These are phyloP conservation scores for Herpetospermum pedunculosum DNA, from an alignment of 306 rosid species.

Conservation along the genomic window DNA sequence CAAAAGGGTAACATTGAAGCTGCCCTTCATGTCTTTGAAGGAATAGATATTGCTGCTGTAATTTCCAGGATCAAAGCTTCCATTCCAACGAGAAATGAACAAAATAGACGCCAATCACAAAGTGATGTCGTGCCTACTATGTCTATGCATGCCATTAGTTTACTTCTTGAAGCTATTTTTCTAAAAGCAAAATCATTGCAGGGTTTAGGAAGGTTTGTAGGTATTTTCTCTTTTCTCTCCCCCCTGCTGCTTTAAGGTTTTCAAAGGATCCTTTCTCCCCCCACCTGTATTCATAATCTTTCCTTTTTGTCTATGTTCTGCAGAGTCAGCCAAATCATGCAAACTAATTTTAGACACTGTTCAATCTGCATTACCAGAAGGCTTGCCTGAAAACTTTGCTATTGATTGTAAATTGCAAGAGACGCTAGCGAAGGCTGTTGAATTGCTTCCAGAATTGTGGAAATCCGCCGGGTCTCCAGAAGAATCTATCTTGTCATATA, in stretches of 20 bases:
- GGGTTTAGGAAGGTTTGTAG: conserved; percentile 72
- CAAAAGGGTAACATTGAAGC: conserved; percentile 78
- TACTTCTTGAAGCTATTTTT: conserved; percentile 80
- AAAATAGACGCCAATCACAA: conserved; percentile 39
- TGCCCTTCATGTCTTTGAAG: conserved; percentile 93
- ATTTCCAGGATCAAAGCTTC: conserved; percentile 56
- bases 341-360: conserved; percentile 63
- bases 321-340: conserved; percentile 89
- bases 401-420: conserved; percentile 66
- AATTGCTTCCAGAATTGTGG: conserved; percentile 81
- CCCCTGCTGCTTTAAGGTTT: not conserved
- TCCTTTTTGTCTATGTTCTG: conserved; percentile 1
- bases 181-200: conserved; percentile 79
- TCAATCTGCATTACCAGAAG: conserved; percentile 80
- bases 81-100: conserved; percentile 49
- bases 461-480: conserved; percentile 52
- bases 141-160: conserved; percentile 84
- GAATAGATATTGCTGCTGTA: conserved; percentile 72
- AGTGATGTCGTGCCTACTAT: conserved; percentile 49
- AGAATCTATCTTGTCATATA: conserved; percentile 59
- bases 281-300: no score
- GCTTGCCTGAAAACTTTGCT: conserved; percentile 51
- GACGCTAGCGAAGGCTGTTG: conserved; percentile 48
- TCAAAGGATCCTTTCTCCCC: not conserved
- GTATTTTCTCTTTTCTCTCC: conserved; percentile 22